Percentiles rank a stretch among this genome's conserved stretches.
phyloP scores from a whole-genome alignment of 495 filamentous ascomycete genomes.

The Xylaria castorea region DNA sequence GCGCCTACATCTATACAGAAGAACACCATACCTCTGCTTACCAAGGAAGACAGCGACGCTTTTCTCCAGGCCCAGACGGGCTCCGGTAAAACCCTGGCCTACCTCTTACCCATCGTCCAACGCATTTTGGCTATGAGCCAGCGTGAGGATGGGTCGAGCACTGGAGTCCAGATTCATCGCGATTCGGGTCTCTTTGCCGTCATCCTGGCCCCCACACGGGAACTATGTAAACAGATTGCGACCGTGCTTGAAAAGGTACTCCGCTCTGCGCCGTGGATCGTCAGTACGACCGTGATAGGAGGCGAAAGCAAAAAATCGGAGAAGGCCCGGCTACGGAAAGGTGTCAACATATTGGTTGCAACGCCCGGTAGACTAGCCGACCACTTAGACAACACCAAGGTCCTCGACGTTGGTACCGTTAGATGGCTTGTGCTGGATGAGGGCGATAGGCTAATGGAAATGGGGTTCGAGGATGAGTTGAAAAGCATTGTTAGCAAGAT shows the following conservation, averaged over 20 bases:
- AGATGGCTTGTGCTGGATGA: conserved; percentile 95
- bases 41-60: conserved; percentile 85
- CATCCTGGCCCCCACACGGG: conserved; percentile 87
- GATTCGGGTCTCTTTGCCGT: conserved; percentile 92
- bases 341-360: conserved; percentile 92
- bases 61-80: conserved; percentile 98
- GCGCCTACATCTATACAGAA: conserved; percentile 95
- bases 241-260: conserved; percentile 81
- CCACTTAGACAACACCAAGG: conserved; percentile 90
- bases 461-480: conserved; percentile 91
- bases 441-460: conserved; percentile 94
- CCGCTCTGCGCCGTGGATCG: conserved; percentile 85
- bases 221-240: conserved; percentile 91
- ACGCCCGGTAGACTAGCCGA: conserved; percentile 90
- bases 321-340: conserved; percentile 90
- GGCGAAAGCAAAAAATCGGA: conserved; percentile 98
- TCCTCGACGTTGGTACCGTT: conserved; percentile 84
- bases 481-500: conserved; percentile 82
- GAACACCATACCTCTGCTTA: conserved; percentile 76
- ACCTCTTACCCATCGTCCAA: conserved; percentile 89
- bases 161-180: conserved; percentile 65
- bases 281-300: conserved; percentile 89
- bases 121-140: conserved; percentile 78
- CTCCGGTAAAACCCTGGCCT: conserved; percentile 95
- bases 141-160: conserved; percentile 52